Evolutionary conservation across 139 green algal genomes (phyloP).

Genomic region (Zygnema circumcarinatum): DNA sequence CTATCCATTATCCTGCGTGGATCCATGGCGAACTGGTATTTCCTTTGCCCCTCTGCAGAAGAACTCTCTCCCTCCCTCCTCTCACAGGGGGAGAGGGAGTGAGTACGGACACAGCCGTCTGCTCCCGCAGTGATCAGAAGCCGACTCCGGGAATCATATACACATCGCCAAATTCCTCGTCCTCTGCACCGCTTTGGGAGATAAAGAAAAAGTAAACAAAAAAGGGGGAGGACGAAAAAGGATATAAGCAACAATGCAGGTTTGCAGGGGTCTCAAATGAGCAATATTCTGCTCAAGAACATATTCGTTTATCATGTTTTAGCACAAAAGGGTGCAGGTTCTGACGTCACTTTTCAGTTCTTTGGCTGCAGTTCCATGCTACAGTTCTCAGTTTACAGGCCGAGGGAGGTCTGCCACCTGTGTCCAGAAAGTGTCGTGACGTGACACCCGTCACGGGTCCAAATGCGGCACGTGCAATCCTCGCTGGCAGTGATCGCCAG

Average conservation of each 20-base stretch:
- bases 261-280: too few relatives aligned
- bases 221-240: too few relatives aligned
- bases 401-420: slow-evolving; percentile 23
- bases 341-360: too few relatives aligned
- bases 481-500: slow-evolving; percentile 56
- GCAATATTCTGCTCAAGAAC: too few relatives aligned
- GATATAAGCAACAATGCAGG: too few relatives aligned
- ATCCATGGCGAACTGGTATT: too few relatives aligned
- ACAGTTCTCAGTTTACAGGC: too few relatives aligned
- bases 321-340: not conserved
- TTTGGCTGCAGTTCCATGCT: too few relatives aligned
- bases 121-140: slow-evolving; percentile 27
- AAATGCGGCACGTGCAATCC: slow-evolving; percentile 59
- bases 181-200: slow-evolving; percentile 25
- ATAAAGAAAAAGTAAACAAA: too few relatives aligned
- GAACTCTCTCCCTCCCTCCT: not conserved
- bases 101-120: slow-evolving; percentile 15
- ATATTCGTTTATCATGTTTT: too few relatives aligned
- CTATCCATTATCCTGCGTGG: too few relatives aligned
- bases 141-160: not conserved
- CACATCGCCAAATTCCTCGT: slow-evolving; percentile 37
- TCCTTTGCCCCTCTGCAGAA: too few relatives aligned
- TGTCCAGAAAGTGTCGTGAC: slow-evolving; percentile 25
- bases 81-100: slow-evolving; percentile 11
- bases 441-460: slow-evolving; percentile 12